Evolutionary conservation across 768 basidiomycete genomes (phyloP).

Genomic region (Termitomyces sp.): DNA sequence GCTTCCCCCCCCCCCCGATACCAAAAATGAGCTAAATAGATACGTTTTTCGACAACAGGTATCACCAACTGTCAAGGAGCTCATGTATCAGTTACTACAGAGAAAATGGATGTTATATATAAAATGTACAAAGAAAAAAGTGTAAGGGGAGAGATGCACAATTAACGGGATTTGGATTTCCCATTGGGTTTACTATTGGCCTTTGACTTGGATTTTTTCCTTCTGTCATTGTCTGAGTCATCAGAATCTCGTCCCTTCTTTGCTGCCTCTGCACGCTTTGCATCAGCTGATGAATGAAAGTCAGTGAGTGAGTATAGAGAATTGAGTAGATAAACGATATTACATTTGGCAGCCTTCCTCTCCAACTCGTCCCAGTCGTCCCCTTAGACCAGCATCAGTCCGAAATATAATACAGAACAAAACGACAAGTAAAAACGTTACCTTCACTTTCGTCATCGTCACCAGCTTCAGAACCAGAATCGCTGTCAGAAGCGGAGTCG

Average conservation of each 20-base stretch:
- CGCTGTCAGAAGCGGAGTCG: conserved; percentile 59
- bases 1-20: too few relatives aligned
- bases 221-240: conserved; percentile 46
- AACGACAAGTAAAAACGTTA: conserved; percentile 17
- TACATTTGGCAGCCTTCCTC: conserved; percentile 85
- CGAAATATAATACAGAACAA: conserved; percentile 4
- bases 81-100: neutral
- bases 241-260: conserved; percentile 45
- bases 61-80: neutral
- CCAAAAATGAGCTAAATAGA: neutral
- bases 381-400: conserved; percentile 35
- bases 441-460: conserved; percentile 58
- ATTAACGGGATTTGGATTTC: conserved; percentile 12
- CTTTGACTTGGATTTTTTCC: conserved; percentile 43
- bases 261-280: conserved; percentile 40
- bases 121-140: neutral
- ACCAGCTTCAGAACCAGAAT: conserved; percentile 64
- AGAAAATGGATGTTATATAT: neutral
- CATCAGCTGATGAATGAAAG: conserved; percentile 37
- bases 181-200: conserved; percentile 25
- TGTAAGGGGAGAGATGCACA: too few relatives aligned
- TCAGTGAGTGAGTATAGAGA: conserved; percentile 16
- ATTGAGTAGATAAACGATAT: conserved; percentile 10
- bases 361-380: conserved; percentile 98
- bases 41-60: neutral